Evolutionary conservation across 2,329 filamentous ascomycete genomes (phyloP).

Genomic region (Aureobasidium musti): DNA sequence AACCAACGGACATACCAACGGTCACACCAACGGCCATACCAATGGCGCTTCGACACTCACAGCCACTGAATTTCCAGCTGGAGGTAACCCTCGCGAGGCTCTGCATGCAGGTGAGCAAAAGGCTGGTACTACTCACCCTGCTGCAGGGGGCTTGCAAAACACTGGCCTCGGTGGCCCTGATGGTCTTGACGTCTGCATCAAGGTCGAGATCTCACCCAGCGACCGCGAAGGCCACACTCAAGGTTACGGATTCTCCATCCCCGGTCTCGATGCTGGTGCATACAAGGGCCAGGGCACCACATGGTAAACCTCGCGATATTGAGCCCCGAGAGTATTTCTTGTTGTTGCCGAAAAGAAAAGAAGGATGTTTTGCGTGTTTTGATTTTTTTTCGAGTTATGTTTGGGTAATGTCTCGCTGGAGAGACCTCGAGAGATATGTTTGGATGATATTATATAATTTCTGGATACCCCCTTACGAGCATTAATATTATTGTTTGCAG

Average conservation of each 20-base stretch:
- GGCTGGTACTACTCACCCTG: constrained; percentile 76
- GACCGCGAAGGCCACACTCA: constrained; percentile 51
- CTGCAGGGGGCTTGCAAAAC: constrained; percentile 55
- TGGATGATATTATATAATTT: constrained; percentile 2
- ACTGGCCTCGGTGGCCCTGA: constrained; percentile 49
- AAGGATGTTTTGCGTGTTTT: neutral
- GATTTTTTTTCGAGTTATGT: too few species aligned
- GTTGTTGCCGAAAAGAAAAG: neutral
- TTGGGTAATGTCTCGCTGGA: too few species aligned
- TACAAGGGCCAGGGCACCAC: constrained; percentile 31
- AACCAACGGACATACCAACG: constrained; percentile 34
- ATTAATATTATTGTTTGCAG: constrained; percentile 20
- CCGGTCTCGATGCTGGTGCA: constrained; percentile 43
- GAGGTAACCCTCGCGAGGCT: constrained; percentile 63
- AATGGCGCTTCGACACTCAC: constrained; percentile 27
- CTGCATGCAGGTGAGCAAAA: constrained; percentile 75
- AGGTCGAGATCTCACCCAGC: constrained; percentile 51
- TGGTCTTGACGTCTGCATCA: constrained; percentile 52
- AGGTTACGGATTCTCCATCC: constrained; percentile 54
- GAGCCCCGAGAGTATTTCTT: too few species aligned
- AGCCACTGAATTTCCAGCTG: constrained; percentile 25
- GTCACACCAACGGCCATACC: constrained; percentile 32
- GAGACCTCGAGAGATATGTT: neutral
- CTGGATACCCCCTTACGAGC: constrained; percentile 25
- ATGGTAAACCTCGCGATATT: too few species aligned